phyloP scores from a whole-genome alignment of 352 stramenopile genomes.

The Phytophthora fragariae region DNA sequence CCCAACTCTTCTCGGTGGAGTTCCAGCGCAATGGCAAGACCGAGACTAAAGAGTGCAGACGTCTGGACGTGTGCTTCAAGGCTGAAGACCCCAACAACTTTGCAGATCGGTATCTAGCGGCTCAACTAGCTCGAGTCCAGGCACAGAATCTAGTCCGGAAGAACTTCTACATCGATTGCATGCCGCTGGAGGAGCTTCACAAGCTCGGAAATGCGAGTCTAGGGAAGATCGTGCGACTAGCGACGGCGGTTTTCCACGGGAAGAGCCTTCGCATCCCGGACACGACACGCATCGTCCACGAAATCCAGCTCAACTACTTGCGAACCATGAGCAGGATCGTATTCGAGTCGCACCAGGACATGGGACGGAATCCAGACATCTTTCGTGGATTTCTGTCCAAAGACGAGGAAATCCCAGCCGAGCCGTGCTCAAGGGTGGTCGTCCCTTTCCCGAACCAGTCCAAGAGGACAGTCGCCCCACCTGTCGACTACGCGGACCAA shows the following conservation, averaged over 20 bases:
- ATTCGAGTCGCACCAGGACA: conserved; percentile 80
- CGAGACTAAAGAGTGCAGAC: conserved; percentile 57
- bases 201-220: conserved; percentile 84
- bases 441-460: conserved; percentile 26
- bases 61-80: conserved; percentile 85
- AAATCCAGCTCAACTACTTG: conserved; percentile 93
- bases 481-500: conserved; percentile 87
- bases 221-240: conserved; percentile 77
- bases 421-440: conserved; percentile 51
- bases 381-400: conserved; percentile 60
- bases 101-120: conserved; percentile 73
- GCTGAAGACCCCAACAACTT: conserved; percentile 82
- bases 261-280: conserved; percentile 77
- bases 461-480: conserved; percentile 47
- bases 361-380: conserved; percentile 60
- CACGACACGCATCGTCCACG: conserved; percentile 79
- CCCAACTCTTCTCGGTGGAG: conserved; percentile 58
- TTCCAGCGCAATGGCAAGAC: conserved; percentile 75
- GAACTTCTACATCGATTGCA: conserved; percentile 89
- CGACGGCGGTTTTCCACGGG: conserved; percentile 70
- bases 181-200: conserved; percentile 84
- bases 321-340: conserved; percentile 94
- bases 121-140: conserved; percentile 62
- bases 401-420: conserved; percentile 52
- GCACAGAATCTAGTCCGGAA: conserved; percentile 76